Percentiles rank a stretch among this genome's conserved stretches.
Evolutionary conservation across 257 asterid species (phyloP).

Genomic region (Solanum tarapatanum): DNA sequence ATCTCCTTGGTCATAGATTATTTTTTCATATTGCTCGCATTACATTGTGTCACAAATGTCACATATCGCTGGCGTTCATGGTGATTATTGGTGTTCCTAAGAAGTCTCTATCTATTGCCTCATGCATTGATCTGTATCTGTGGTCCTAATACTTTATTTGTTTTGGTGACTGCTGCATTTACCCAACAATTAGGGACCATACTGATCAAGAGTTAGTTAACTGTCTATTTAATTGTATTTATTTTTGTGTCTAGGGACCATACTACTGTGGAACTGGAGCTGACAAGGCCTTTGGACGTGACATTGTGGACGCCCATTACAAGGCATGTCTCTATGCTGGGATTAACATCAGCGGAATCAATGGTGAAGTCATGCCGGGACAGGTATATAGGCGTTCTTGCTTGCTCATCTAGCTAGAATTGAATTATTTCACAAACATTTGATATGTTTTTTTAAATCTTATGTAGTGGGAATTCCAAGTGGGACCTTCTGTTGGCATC

Average conservation of each 20-base stretch:
- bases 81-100: no score
- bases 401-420: not conserved
- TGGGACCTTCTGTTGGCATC: slow-evolving; percentile 89
- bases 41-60: no score
- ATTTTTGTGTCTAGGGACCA: slow-evolving; percentile 49
- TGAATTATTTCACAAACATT: not conserved
- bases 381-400: slow-evolving; percentile 30
- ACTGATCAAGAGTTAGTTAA: not conserved
- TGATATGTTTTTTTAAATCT: not conserved
- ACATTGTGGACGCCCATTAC: slow-evolving; percentile 73
- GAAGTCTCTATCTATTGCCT: no score
- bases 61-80: no score
- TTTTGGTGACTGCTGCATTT: not conserved
- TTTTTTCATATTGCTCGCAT: not conserved
- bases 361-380: slow-evolving; percentile 95
- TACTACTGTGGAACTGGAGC: slow-evolving; percentile 88
- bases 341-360: slow-evolving; percentile 76
- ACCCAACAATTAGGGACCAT: not conserved
- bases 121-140: no score
- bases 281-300: slow-evolving; percentile 88
- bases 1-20: not conserved
- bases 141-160: not conserved
- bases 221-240: not conserved
- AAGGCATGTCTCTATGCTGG: slow-evolving; percentile 83
- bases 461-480: slow-evolving; percentile 89